phyloP scores from a whole-genome alignment of 2,329 filamentous ascomycete species.

The Monosporascus sp. region DNA sequence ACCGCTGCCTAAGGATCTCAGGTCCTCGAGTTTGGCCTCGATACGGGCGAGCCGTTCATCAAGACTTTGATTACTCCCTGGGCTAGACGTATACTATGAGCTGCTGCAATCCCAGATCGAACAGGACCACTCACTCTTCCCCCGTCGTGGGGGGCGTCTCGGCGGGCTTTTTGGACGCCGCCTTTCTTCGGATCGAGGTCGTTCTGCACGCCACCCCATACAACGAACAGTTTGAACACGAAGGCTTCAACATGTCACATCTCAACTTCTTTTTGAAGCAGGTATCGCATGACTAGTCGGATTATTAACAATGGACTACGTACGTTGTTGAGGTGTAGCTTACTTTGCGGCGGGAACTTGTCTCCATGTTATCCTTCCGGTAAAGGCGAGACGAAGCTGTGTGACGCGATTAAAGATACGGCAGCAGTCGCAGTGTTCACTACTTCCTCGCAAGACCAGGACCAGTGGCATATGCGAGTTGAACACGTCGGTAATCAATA shows the following conservation, averaged over 20 bases:
- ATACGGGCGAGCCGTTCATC: constrained; percentile 22
- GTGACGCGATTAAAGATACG: too few species aligned
- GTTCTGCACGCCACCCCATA: constrained; percentile 36
- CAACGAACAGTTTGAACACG: constrained; percentile 38
- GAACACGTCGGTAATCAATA: too few species aligned
- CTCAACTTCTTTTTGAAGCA: constrained; percentile 43
- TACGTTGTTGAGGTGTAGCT: background rate
- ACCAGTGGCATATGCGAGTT: too few species aligned
- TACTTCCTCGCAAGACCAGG: too few species aligned
- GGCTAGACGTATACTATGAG: constrained; percentile 1
- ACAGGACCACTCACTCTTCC: background rate
- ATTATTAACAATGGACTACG: background rate
- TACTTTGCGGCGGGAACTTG: constrained; percentile 22
- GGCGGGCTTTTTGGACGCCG: constrained; percentile 4
- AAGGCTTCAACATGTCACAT: constrained; percentile 38
- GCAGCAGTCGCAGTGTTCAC: too few species aligned
- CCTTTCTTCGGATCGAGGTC: constrained; percentile 22
- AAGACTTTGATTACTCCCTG: constrained; percentile 6
- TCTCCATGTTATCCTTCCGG: constrained; percentile 17
- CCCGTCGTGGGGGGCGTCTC: constrained; percentile 3
- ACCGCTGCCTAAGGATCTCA: constrained; percentile 4
- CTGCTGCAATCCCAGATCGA: background rate
- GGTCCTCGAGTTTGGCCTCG: constrained; percentile 20
- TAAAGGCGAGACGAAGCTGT: too few species aligned
- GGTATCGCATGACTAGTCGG: constrained; percentile 32